Evolutionary conservation across 805 yeast genomes (phyloP).

Genomic region (Millerago galiae): DNA sequence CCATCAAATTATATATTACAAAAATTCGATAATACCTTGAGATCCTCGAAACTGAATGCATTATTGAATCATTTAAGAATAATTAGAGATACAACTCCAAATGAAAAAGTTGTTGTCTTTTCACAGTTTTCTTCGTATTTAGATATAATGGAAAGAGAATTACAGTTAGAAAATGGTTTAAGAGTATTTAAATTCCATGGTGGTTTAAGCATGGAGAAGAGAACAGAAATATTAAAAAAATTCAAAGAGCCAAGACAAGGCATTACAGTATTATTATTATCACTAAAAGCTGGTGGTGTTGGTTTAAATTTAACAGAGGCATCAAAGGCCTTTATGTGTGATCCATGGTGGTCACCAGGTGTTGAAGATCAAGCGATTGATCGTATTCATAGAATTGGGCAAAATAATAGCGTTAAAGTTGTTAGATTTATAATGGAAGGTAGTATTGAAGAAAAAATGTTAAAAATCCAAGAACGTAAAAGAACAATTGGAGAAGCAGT

Average conservation of each 20-base stretch:
- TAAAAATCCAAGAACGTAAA: slow-evolving; percentile 80
- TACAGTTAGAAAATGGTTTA: slow-evolving; percentile 43
- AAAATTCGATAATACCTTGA: slow-evolving; percentile 25
- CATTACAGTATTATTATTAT: slow-evolving; percentile 51
- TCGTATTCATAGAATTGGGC: slow-evolving; percentile 89
- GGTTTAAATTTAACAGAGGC: slow-evolving; percentile 86
- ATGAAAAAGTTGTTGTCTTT: slow-evolving; percentile 77
- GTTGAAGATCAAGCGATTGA: slow-evolving; percentile 90
- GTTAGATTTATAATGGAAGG: slow-evolving; percentile 74
- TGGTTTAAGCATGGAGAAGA: slow-evolving; percentile 54
- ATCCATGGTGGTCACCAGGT: slow-evolving; percentile 97
- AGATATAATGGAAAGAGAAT: slow-evolving; percentile 64
- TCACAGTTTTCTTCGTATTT: slow-evolving; percentile 84
- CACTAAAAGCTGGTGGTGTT: slow-evolving; percentile 91
- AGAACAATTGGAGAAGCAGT: slow-evolving; percentile 75
- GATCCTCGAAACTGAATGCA: slow-evolving; percentile 72
- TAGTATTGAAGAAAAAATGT: slow-evolving; percentile 84
- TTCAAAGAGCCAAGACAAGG: slow-evolving; percentile 37
- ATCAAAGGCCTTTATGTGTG: slow-evolving; percentile 81
- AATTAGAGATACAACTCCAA: slow-evolving; percentile 48
- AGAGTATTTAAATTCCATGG: slow-evolving; percentile 77
- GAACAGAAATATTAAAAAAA: slow-evolving; percentile 52
- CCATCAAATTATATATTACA: slow-evolving; percentile 9
- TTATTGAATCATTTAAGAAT: slow-evolving; percentile 51
- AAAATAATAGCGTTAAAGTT: slow-evolving; percentile 62